A percentile compares a stretch with the other conserved stretches of the same genome.
These are phyloP conservation scores for Arthrobotrys sphaeroides DNA, from an alignment of 2,329 filamentous ascomycete genomes.

Conservation along the genomic window DNA sequence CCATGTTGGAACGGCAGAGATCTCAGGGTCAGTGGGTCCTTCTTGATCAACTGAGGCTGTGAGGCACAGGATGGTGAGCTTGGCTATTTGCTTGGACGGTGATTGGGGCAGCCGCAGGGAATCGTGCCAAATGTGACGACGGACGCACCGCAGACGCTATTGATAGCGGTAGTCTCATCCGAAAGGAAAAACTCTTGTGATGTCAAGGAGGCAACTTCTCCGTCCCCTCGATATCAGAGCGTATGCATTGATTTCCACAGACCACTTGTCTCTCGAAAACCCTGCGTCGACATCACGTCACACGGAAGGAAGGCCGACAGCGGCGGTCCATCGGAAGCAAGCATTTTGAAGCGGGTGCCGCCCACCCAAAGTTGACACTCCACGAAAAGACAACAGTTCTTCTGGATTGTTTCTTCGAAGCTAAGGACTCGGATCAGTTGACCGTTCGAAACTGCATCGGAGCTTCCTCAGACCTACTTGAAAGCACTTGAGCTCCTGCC, in stretches of 20 bases:
- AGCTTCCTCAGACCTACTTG: slow-evolving; percentile 33
- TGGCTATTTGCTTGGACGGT: slow-evolving; percentile 31
- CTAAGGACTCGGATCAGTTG: background rate
- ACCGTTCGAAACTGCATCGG: background rate
- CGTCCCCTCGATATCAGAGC: too few species aligned
- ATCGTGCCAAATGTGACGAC: slow-evolving; percentile 30
- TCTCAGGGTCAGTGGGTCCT: slow-evolving; percentile 30
- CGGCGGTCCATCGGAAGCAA: background rate
- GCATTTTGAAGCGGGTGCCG: slow-evolving; percentile 26
- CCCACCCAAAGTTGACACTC: slow-evolving; percentile 36
- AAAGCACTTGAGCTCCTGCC: slow-evolving; percentile 45
- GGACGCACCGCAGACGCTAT: slow-evolving; percentile 24
- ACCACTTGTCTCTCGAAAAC: background rate
- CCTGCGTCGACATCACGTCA: slow-evolving; percentile 38
- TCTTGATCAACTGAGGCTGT: slow-evolving; percentile 44
- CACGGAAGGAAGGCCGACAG: slow-evolving; percentile 4
- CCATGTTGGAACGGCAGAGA: slow-evolving; percentile 42
- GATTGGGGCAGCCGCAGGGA: slow-evolving; percentile 20
- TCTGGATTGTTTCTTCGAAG: background rate
- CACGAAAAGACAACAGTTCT: slow-evolving; percentile 16
- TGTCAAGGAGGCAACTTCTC: slow-evolving; percentile 8
- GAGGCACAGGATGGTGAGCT: slow-evolving; percentile 39
- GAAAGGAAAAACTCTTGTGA: background rate
- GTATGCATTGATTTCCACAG: background rate
- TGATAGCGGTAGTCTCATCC: slow-evolving; percentile 28